Percentiles rank a stretch among this genome's conserved stretches.
Conservation (phyloP, 2,329 filamentous ascomycete genomes). For the Claviceps quebecensis region DNA sequence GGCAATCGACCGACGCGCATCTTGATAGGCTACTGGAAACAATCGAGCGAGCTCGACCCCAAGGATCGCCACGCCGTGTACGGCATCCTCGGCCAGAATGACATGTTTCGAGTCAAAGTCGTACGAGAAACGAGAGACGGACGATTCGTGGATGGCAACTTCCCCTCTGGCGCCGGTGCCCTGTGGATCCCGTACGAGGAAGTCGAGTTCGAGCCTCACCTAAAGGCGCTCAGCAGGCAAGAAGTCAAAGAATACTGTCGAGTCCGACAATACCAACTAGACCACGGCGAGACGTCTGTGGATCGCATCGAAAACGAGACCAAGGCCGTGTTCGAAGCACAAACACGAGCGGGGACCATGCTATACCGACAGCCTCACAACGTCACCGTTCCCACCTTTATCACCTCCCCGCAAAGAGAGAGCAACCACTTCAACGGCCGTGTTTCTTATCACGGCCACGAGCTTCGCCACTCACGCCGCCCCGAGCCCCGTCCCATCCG, state of each 20-base stretch:
- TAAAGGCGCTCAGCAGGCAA: conserved; percentile 33
- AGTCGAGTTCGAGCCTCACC: conserved; percentile 42
- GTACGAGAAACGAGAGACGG: conserved; percentile 47
- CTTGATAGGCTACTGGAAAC: conserved; percentile 44
- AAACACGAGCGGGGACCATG: conserved; percentile 25
- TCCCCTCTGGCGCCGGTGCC: conserved; percentile 43
- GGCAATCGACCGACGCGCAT: conserved; percentile 44
- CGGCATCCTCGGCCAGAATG: conserved; percentile 46
- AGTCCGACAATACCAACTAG: conserved; percentile 44
- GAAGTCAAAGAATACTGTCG: conserved; percentile 53
- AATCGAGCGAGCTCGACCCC: conserved; percentile 32
- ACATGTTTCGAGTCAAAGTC: conserved; percentile 52
- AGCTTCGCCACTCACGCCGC: conserved; percentile 30
- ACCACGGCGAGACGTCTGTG: conserved; percentile 34
- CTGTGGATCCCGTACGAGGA: conserved; percentile 51
- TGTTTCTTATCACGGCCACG: conserved; percentile 19
- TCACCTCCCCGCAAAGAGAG: conserved; percentile 12
- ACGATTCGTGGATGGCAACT: conserved; percentile 43
- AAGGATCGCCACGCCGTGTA: conserved; percentile 47
- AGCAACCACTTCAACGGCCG: conserved; percentile 5
- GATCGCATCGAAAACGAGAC: conserved; percentile 36
- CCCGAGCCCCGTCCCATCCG: conserved; percentile 19
- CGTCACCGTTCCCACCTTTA: conserved; percentile 9
- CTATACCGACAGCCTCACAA: conserved; percentile 12
- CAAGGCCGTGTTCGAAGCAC: conserved; percentile 37